Percentiles rank a stretch among this genome's conserved stretches.
Evolutionary conservation across 192 early-diverging fungal species (phyloP).

Genomic region (Podila epigama): DNA sequence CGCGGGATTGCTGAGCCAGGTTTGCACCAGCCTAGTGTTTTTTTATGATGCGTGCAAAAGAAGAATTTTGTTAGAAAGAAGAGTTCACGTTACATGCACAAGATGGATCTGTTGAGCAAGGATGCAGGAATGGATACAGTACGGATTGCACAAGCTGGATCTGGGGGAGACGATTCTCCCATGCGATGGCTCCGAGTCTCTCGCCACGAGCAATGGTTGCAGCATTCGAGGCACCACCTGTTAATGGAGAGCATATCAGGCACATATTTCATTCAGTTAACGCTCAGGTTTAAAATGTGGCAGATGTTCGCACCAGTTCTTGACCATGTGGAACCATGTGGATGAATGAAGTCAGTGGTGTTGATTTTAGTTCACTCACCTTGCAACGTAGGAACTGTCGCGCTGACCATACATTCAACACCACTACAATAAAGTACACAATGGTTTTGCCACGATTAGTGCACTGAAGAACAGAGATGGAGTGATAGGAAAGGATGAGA

Average conservation of each 20-base stretch:
- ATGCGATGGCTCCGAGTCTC: constrained; percentile 61
- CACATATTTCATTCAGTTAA: too few relatives aligned
- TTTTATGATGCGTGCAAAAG: background rate
- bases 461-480: background rate
- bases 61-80: too few relatives aligned
- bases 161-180: constrained; percentile 64
- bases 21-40: constrained; percentile 66
- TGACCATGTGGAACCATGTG: too few relatives aligned
- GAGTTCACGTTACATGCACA: too few relatives aligned
- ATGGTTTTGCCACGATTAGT: background rate
- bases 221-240: constrained; percentile 66
- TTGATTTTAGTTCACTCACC: too few relatives aligned
- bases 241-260: too few relatives aligned
- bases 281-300: too few relatives aligned
- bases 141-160: constrained; percentile 68
- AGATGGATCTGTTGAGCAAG: too few relatives aligned
- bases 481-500: too few relatives aligned
- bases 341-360: too few relatives aligned
- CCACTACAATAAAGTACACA: constrained; percentile 39
- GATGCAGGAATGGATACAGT: too few relatives aligned
- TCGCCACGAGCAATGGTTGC: constrained; percentile 60
- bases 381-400: constrained; percentile 65
- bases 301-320: too few relatives aligned
- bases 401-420: constrained; percentile 62
- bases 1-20: constrained; percentile 68